Conservation (phyloP, 2,329 filamentous ascomycete species). For the Fusarium metavorans region DNA sequence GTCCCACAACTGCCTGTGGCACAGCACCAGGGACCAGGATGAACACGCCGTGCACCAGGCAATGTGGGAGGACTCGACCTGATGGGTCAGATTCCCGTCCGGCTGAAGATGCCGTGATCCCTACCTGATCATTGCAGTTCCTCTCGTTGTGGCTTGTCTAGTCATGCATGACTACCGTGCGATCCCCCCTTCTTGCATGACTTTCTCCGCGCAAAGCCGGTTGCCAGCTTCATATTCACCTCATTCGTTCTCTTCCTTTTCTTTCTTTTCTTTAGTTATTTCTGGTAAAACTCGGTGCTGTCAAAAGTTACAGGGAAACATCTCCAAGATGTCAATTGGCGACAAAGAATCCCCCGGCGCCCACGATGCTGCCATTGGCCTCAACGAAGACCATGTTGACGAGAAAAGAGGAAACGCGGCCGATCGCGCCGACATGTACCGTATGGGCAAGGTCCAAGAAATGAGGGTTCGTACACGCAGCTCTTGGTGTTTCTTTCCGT, state of each 20-base stretch:
- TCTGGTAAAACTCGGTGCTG: not conserved
- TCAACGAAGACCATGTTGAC: constrained; percentile 24
- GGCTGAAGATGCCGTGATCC: not conserved
- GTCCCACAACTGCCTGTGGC: not conserved
- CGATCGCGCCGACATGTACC: constrained; percentile 42
- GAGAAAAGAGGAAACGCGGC: constrained; percentile 35
- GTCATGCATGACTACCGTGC: constrained; percentile 4
- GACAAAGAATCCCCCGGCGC: constrained; percentile 19
- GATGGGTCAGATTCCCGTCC: constrained; percentile 4
- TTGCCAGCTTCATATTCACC: constrained; percentile 6
- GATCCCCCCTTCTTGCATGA: constrained; percentile 19
- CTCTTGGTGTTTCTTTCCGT: accelerated
- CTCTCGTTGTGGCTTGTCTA: not conserved
- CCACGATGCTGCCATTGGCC: not conserved
- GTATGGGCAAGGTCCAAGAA: constrained; percentile 39
- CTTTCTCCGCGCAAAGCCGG: constrained; percentile 7
- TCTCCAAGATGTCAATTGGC: constrained; percentile 22
- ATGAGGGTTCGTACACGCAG: constrained; percentile 30
- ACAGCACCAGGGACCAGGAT: not conserved
- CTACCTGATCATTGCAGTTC: not conserved
- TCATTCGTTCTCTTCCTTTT: constrained; percentile 1
- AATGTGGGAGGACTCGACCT: not conserved
- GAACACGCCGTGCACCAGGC: constrained; percentile 7
- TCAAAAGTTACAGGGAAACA: not conserved
- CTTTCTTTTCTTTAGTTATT: not conserved